Evolutionary conservation across 2,329 filamentous ascomycete genomes (phyloP).

Genomic region (Cladobotryum protrusum): DNA sequence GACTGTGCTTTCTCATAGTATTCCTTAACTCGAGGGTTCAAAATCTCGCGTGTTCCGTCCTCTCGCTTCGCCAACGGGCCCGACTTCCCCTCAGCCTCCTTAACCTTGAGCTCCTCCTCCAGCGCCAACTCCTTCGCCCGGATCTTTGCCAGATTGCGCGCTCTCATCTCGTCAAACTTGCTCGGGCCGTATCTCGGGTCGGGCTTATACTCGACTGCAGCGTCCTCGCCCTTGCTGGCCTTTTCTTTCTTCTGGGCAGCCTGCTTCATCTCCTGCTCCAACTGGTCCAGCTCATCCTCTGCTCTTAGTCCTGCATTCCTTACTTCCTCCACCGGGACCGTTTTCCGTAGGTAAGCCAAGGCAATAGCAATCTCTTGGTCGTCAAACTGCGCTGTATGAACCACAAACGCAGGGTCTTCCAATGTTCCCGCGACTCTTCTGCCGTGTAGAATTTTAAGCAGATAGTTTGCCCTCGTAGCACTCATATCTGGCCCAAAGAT

Average conservation of each 20-base stretch:
- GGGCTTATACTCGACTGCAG: slow-evolving; percentile 23
- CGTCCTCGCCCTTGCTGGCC: slow-evolving; percentile 15
- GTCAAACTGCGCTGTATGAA: slow-evolving; percentile 42
- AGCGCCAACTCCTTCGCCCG: slow-evolving; percentile 41
- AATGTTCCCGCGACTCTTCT: slow-evolving; percentile 58
- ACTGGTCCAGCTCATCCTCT: slow-evolving; percentile 53
- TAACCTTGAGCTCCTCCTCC: slow-evolving; percentile 35
- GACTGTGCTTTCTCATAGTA: slow-evolving; percentile 43
- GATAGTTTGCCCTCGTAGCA: slow-evolving; percentile 41
- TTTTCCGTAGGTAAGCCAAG: slow-evolving; percentile 49
- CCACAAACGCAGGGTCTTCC: slow-evolving; percentile 47
- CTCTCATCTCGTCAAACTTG: slow-evolving; percentile 51
- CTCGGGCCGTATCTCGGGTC: slow-evolving; percentile 54
- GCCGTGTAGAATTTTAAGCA: slow-evolving; percentile 56
- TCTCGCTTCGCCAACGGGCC: slow-evolving; percentile 38
- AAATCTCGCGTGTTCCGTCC: slow-evolving; percentile 32
- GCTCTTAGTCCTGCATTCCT: slow-evolving; percentile 55
- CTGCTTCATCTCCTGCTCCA: slow-evolving; percentile 37
- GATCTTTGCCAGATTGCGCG: slow-evolving; percentile 43
- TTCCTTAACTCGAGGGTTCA: slow-evolving; percentile 32
- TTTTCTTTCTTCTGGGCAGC: slow-evolving; percentile 18
- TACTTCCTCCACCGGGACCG: slow-evolving; percentile 53
- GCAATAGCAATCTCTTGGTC: slow-evolving; percentile 38
- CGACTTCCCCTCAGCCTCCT: slow-evolving; percentile 33
- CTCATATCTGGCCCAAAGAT: slow-evolving; percentile 47